Evolutionary conservation across 257 asterid species (phyloP).

Genomic region (Scutellaria barbata): DNA sequence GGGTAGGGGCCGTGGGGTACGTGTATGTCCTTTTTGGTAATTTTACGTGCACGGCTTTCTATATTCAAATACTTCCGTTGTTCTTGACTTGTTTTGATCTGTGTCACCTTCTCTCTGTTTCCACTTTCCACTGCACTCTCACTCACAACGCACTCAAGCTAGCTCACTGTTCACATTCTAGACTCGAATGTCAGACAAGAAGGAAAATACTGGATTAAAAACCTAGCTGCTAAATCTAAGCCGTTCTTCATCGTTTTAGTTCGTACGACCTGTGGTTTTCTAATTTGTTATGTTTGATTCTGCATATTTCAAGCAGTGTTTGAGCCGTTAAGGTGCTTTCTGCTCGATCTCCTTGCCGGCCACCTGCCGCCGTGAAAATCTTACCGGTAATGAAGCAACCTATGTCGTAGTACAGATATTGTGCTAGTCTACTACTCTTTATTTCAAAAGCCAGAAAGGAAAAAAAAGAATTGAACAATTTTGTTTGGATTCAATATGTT

Average conservation of each 20-base stretch:
- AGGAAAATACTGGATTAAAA: neutral
- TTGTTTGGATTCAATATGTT: neutral
- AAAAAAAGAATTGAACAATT: neutral
- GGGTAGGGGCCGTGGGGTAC: too few relatives aligned
- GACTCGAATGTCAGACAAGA: neutral
- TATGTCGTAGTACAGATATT: neutral
- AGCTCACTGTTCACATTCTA: neutral
- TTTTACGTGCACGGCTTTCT: neutral
- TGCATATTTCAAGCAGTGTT: neutral
- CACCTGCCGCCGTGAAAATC: slow-evolving; percentile 24
- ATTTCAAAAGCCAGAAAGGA: neutral
- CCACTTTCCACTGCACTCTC: too few relatives aligned
- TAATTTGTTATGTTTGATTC: neutral
- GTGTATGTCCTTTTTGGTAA: neutral
- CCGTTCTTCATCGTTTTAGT: neutral
- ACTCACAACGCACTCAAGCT: neutral
- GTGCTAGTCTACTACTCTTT: neutral
- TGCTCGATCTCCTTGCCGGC: slow-evolving; percentile 20
- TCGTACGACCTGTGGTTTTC: neutral
- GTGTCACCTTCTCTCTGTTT: neutral
- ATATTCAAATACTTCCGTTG: neutral
- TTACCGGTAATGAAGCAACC: slow-evolving; percentile 32
- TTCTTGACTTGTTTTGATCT: neutral
- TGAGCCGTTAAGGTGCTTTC: neutral
- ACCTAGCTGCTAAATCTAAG: slow-evolving; percentile 4